A percentile compares a stretch with the other conserved stretches of the same genome.
Conservation (phyloP, 768 basidiomycete genomes). For the Multifurca ochricompacta region DNA sequence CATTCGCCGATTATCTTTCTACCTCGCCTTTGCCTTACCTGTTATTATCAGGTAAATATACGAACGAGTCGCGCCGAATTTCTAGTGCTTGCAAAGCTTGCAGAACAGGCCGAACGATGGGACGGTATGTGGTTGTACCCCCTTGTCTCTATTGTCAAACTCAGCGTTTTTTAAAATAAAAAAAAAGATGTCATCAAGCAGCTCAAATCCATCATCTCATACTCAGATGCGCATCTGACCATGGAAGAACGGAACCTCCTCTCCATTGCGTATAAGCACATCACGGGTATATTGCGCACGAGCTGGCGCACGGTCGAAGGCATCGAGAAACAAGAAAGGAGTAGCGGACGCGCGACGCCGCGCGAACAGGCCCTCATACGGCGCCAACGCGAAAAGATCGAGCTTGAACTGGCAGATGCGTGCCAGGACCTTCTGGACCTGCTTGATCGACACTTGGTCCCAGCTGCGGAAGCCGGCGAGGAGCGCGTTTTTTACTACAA, state of each 20-base stretch:
- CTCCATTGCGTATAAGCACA: constrained; percentile 87
- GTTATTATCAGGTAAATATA: constrained; percentile 20
- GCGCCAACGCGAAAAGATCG: constrained; percentile 66
- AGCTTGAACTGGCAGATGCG: constrained; percentile 64
- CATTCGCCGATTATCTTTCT: not conserved
- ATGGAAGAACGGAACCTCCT: constrained; percentile 85
- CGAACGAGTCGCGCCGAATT: constrained; percentile 28
- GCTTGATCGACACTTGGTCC: constrained; percentile 51
- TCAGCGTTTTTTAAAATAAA: too few relatives aligned
- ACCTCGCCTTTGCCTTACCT: not conserved
- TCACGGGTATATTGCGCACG: constrained; percentile 73
- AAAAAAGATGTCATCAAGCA: constrained; percentile 61
- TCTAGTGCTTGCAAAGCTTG: constrained; percentile 67
- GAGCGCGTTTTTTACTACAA: constrained; percentile 88
- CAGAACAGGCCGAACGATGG: constrained; percentile 84
- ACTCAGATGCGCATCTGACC: constrained; percentile 59
- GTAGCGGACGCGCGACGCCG: constrained; percentile 37
- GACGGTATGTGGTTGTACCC: constrained; percentile 45
- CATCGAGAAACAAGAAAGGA: constrained; percentile 57
- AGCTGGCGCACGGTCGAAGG: constrained; percentile 80
- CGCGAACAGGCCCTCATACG: constrained; percentile 61
- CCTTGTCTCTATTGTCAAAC: not conserved
- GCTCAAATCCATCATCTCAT: constrained; percentile 66
- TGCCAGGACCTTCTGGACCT: constrained; percentile 75
- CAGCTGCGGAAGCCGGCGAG: constrained; percentile 64